A percentile compares a stretch with the other conserved stretches of the same genome.
These are phyloP conservation scores for Pestalotiopsis sp. DNA, from an alignment of 2,329 filamentous ascomycete genomes.

Conservation along the genomic window DNA sequence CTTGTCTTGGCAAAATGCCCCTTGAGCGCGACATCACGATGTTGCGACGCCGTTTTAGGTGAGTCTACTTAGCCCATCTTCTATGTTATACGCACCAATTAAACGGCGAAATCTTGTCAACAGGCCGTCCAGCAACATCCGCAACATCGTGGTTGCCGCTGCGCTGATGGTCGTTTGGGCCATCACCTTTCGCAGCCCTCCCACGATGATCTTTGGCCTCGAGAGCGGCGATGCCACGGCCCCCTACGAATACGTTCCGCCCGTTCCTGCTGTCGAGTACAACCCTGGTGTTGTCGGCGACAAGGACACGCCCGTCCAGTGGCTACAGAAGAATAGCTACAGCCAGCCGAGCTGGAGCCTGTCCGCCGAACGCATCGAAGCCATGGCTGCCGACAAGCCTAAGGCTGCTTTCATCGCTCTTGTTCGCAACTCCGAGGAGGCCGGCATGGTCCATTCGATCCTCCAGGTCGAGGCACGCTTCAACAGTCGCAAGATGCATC, in stretches of 20 bases:
- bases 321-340: conserved; percentile 32
- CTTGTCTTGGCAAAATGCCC: no score
- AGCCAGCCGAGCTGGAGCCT: conserved; percentile 19
- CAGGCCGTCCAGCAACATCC: background rate
- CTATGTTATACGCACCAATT: background rate
- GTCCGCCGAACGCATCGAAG: conserved; percentile 19
- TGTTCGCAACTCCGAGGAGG: conserved; percentile 72
- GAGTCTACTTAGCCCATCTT: background rate
- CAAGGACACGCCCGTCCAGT: conserved; percentile 20
- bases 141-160: background rate
- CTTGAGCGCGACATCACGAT: background rate
- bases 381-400: conserved; percentile 31
- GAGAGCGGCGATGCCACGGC: background rate
- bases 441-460: conserved; percentile 71
- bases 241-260: background rate
- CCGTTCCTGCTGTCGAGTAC: background rate
- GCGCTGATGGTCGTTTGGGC: background rate
- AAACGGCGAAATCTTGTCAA: background rate
- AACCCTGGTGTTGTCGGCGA: background rate
- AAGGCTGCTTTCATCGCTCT: conserved; percentile 61
- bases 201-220: background rate
- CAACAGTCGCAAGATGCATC: conserved; percentile 72
- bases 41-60: background rate
- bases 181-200: background rate
- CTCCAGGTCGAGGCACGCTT: conserved; percentile 74